A percentile compares a stretch with the other conserved stretches of the same genome.
These are phyloP conservation scores for Vitis vinifera DNA, from an alignment of 164 flowering plant genomes.

Conservation along the genomic window ASM3070453v1 NC_081812.1:15955501-15956000, in stretches of 20 bases:
- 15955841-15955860: conserved; percentile 27
- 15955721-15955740: conserved; percentile 87
- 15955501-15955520: not conserved
- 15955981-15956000: too few species aligned
- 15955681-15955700: conserved; percentile 47
- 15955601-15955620: conserved; percentile 72
- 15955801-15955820: conserved; percentile 94
- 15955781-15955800: conserved; percentile 76
- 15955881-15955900: not conserved
- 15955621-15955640: conserved; percentile 83
- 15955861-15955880: not conserved
- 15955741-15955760: conserved; percentile 82
- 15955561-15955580: conserved; percentile 84
- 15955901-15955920: too few species aligned
- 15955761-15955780: conserved; percentile 60
- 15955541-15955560: conserved; percentile 72
- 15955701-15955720: conserved; percentile 82
- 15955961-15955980: not conserved
- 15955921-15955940: too few species aligned
- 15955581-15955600: conserved; percentile 84
- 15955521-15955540: conserved; percentile 37
- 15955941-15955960: too few species aligned
- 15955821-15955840: conserved; percentile 79
- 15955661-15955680: conserved; percentile 32
- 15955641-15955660: conserved; percentile 81